These are phyloP conservation scores for Gamarada debralockiae DNA, from an alignment of 495 filamentous ascomycete species.

Conservation along the genomic window DNA sequence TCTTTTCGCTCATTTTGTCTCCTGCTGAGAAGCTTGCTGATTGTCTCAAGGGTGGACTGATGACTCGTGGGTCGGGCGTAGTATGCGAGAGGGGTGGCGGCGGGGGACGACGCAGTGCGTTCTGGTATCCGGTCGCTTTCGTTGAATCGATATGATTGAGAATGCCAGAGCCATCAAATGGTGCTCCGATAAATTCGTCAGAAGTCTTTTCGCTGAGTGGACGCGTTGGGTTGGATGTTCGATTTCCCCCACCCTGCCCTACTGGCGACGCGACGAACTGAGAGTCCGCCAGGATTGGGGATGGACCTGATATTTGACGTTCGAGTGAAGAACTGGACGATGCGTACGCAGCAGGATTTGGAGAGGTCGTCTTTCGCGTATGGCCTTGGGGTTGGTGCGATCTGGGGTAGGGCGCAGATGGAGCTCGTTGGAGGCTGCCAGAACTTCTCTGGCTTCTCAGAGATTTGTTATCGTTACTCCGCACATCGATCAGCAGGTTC, in stretches of 20 bases:
- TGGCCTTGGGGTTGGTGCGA: conserved; percentile 35
- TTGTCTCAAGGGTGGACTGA: conserved; percentile 65
- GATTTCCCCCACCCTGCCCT: conserved; percentile 6
- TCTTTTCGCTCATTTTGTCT: conserved; percentile 49
- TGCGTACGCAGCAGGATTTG: conserved; percentile 34
- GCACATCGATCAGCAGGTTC: conserved; percentile 7
- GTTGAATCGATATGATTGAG: conserved; percentile 66
- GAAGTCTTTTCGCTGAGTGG: conserved; percentile 60
- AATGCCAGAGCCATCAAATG: conserved; percentile 67
- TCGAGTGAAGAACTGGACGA: conserved; percentile 40
- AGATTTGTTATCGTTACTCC: conserved; percentile 43
- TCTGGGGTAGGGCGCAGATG: conserved; percentile 59
- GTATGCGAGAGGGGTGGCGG: conserved; percentile 53
- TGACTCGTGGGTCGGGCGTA: conserved; percentile 49
- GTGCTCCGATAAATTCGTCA: conserved; percentile 67
- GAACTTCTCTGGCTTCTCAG: conserved; percentile 52
- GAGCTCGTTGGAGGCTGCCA: conserved; percentile 60
- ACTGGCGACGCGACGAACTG: conserved; percentile 34
- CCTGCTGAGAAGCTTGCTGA: conserved; percentile 75
- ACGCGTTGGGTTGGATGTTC: conserved; percentile 17
- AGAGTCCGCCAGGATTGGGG: conserved; percentile 39
- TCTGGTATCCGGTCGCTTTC: conserved; percentile 48
- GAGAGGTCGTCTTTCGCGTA: conserved; percentile 27
- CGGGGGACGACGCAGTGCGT: conserved; percentile 43
- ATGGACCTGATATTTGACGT: conserved; percentile 33